Base-by-base conservation (phyloP, 306 rosid species). In the Carpinus viminea region DNA sequence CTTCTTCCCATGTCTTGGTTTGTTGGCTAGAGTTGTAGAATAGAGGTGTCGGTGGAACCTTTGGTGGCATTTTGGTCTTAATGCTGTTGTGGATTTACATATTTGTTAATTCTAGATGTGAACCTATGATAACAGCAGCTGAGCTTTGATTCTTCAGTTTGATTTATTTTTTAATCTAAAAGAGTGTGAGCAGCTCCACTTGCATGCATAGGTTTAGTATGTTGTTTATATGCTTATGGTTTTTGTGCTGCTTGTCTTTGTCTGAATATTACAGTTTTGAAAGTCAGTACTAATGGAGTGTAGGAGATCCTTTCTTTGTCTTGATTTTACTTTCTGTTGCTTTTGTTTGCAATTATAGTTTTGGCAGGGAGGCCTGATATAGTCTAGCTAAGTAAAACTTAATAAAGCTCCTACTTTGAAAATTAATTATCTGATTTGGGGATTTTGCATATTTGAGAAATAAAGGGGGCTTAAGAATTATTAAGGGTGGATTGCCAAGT, bases 131-230 rank as follows among this genome's bases (percentile, higher is more conserved):
- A 56, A 62, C 59, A 57, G 51, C 47, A 10, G 73, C n/a, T 72
- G 80, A 66, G 41, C 45, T 70, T 77, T 76, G 54, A 38, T 54
- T 68, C 9, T 83, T 66, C 55, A 57, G 72, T 75, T 73, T 78
- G 74, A 56, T 65, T 52, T 62, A 41, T 62, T 26, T 50, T 75
- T 62, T 68, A 8, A 20, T 75, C 43, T 31, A 28, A 31, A 34
- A 28, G 45, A 77, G 9, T 77, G 34, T 28, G 21, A 5, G 79
- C 53, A 53, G 59, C 15, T 81, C 57, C 72, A 26, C n/a, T 73
- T 54, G 47, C 26, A 72, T 50, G 9, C 59, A 13, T 13, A 12
- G 24, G 73, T 45, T 47, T 59, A 5, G 59, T 69, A 17, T 76
- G 24, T 70, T 75, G 56, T 46, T 13, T 69, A n/a, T 51, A 51